Base-by-base conservation (phyloP, 2,329 filamentous ascomycete genomes). In the Fusarium denticulatum region DNA sequence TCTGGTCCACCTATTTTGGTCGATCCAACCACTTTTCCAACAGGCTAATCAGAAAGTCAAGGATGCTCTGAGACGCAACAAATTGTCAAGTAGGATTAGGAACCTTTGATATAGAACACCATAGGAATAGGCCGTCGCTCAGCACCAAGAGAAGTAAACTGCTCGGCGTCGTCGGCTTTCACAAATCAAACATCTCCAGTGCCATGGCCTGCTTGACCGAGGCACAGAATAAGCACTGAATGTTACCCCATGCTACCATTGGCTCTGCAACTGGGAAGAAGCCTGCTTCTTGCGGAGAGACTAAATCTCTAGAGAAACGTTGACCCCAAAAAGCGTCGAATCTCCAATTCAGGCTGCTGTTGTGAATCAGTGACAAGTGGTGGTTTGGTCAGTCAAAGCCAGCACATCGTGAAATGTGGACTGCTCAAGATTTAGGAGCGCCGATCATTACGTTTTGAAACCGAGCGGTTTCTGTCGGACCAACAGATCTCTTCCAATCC, bases 151-250 rank as follows among this genome's bases (percentile, higher is more conserved):
- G 32, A 28, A 66, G 18, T 8, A 5, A 32, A 32, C 26, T 24
- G 14, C 49, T 16, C 39, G 5, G 26, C 18, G 37, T 66, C 16
- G 28, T 20, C 34, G 16, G 22, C 30, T 28, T 50, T 42, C 43
- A 53, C 68, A 71, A 71, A 66, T 71, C 68, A 71, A 71, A 71
- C 55, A 43, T 37, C 11, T 50, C 30, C 6, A 22, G 26, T 16
- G 15, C 39, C 26, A 16, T 22, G 11, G 9, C 24, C 26, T 5
- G 15, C 16, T 39, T 49, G 40, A 16, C 36, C 26, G 34, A 28
- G 22, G 32, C 20, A 40, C 13, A 14, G 11, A 34, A 40, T 14
- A 28, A 37, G 39, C 37, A 24, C 24, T 28, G 20, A 26, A 60
- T 56, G 24, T 14, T 43, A 43, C 37, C 15, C n/a, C 18, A 18